A percentile compares a stretch with the other conserved stretches of the same genome.
These are phyloP conservation scores for Nemania diffusa DNA, from an alignment of 2,329 filamentous ascomycete genomes.

Conservation along the genomic window DNA sequence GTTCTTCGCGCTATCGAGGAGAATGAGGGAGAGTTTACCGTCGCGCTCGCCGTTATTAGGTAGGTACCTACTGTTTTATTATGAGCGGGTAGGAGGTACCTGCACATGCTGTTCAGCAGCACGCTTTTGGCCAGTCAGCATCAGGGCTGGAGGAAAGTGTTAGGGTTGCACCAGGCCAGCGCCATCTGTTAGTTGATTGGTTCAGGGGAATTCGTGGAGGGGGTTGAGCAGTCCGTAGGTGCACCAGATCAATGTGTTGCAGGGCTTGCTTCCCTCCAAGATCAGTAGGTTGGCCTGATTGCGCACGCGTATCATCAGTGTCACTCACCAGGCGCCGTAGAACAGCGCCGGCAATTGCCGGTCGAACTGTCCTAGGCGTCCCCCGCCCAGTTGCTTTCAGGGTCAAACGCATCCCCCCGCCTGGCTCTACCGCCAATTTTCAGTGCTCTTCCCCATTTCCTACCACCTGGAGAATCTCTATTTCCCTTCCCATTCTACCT, in stretches of 20 bases:
- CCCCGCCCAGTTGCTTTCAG: constrained; percentile 41
- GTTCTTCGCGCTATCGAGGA: too few species aligned
- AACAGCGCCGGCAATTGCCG: constrained; percentile 47
- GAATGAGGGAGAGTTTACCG: neutral
- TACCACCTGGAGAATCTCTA: constrained; percentile 20
- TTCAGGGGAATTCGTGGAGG: constrained; percentile 36
- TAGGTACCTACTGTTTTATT: neutral
- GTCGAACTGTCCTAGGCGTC: constrained; percentile 21
- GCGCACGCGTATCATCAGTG: constrained; percentile 40
- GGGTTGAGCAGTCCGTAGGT: constrained; percentile 14
- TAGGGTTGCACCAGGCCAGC: constrained; percentile 45
- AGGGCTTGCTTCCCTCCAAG: constrained; percentile 18
- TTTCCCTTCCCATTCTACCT: neutral
- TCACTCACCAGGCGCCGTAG: constrained; percentile 39
- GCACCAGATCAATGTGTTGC: constrained; percentile 12
- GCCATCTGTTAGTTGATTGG: constrained; percentile 44
- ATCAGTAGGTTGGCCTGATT: constrained; percentile 35
- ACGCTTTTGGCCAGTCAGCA: constrained; percentile 28
- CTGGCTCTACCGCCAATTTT: constrained; percentile 32
- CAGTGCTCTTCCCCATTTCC: constrained; percentile 33
- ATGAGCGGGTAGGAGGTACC: constrained; percentile 5
- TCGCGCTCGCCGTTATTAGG: neutral
- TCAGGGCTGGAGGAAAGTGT: constrained; percentile 23
- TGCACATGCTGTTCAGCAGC: constrained; percentile 17
- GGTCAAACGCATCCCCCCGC: constrained; percentile 48